Conservation (phyloP, 164 flowering plant genomes). For the Magnolia kwangsiensis region DNA sequence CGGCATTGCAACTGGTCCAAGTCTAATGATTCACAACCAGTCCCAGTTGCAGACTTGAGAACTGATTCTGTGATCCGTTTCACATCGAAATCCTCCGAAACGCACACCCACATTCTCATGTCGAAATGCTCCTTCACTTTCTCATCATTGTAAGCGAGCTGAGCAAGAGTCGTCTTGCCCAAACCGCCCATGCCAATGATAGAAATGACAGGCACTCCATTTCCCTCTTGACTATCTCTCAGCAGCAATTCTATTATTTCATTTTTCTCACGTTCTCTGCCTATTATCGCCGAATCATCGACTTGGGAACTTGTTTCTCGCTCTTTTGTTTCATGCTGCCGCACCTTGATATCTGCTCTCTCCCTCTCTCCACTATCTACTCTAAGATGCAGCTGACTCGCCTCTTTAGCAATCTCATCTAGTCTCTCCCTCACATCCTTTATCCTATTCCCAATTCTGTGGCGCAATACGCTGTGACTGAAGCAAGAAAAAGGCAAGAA, state of each 20-base stretch:
- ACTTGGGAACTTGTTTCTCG: neutral
- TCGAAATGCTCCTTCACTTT: neutral
- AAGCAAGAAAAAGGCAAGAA: neutral
- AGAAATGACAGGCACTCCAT: neutral
- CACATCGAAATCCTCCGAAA: neutral
- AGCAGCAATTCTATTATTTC: neutral
- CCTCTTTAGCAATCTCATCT: constrained; percentile 1
- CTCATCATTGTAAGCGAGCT: neutral
- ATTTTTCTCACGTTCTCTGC: constrained; percentile 4
- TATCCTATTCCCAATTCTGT: neutral
- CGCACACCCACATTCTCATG: neutral
- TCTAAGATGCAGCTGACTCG: neutral
- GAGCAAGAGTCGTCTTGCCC: neutral
- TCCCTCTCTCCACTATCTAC: no score
- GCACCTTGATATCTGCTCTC: neutral
- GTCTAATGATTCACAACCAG: neutral
- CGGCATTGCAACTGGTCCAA: neutral
- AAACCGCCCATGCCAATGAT: neutral
- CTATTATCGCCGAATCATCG: neutral
- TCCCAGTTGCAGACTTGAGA: neutral
- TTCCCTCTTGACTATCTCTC: neutral
- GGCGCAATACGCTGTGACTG: no score
- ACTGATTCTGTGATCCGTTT: neutral
- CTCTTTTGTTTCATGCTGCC: neutral
- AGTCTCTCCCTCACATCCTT: neutral